phyloP scores from a whole-genome alignment of 75 land plant species.

The Gnetum montanum region DNA sequence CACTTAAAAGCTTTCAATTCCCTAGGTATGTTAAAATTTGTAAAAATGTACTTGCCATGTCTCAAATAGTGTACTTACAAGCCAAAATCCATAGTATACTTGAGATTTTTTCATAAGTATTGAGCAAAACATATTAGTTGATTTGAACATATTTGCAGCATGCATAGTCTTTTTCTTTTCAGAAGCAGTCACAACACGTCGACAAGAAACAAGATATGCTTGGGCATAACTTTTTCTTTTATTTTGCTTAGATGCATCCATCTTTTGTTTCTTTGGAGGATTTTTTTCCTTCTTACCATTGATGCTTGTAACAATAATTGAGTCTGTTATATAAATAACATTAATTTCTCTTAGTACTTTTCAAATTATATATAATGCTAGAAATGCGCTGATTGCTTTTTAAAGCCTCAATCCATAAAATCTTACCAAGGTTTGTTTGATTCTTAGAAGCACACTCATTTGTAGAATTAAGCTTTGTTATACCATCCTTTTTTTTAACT shows the following conservation, averaged over 20 bases:
- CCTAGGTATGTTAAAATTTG: too few relatives aligned
- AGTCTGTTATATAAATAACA: neutral
- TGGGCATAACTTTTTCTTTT: neutral
- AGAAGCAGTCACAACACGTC: conserved; percentile 14
- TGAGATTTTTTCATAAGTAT: conserved; percentile 20
- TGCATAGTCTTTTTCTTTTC: conserved; percentile 12
- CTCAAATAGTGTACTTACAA: conserved; percentile 12
- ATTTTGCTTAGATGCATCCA: neutral
- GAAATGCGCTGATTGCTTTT: too few relatives aligned
- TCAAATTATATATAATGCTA: too few relatives aligned
- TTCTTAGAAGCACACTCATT: neutral
- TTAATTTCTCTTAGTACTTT: too few relatives aligned
- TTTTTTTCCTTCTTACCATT: neutral
- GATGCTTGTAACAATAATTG: neutral
- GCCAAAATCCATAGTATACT: conserved; percentile 28
- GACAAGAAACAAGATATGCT: conserved; percentile 5
- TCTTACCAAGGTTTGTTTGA: neutral
- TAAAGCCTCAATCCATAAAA: neutral
- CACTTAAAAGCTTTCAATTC: too few relatives aligned
- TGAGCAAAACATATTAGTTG: neutral
- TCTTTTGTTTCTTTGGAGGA: neutral
- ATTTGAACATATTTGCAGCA: conserved; percentile 2
- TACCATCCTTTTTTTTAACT: neutral
- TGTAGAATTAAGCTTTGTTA: neutral
- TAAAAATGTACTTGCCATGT: too few relatives aligned